A percentile compares a stretch with the other conserved stretches of the same genome.
Evolutionary conservation across 495 filamentous ascomycete species (phyloP).

Genomic region (Bryoglossum gracile): DNA sequence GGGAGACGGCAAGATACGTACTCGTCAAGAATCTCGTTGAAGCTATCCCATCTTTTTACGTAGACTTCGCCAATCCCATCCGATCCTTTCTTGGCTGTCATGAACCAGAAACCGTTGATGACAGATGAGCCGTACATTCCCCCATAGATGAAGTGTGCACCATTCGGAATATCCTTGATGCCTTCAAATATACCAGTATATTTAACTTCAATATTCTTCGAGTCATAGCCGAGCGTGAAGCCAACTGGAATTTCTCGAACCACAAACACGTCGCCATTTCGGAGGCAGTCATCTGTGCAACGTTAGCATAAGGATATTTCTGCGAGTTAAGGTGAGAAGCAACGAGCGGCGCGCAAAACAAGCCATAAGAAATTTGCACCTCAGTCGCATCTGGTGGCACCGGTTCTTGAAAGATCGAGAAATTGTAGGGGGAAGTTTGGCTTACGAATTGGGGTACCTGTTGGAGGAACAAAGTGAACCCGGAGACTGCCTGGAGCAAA

Average conservation of each 20-base stretch:
- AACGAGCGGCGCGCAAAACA: too few species aligned
- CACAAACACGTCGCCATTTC: slow-evolving; percentile 35
- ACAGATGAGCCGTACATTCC: slow-evolving; percentile 36
- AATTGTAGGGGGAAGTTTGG: slow-evolving; percentile 17
- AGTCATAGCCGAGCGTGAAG: slow-evolving; percentile 41
- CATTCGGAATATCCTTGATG: slow-evolving; percentile 51
- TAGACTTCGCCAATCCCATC: slow-evolving; percentile 33
- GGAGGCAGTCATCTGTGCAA: not conserved
- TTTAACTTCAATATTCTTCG: slow-evolving; percentile 31
- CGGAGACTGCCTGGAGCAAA: slow-evolving; percentile 32
- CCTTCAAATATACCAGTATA: slow-evolving; percentile 37
- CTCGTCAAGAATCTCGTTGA: slow-evolving; percentile 39
- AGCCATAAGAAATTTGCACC: too few species aligned
- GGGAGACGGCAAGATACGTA: not conserved
- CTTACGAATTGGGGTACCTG: not conserved
- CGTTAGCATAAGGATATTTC: not conserved
- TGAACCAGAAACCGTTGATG: slow-evolving; percentile 55
- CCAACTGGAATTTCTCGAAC: slow-evolving; percentile 34
- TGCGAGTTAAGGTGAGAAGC: too few species aligned
- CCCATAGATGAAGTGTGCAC: slow-evolving; percentile 52
- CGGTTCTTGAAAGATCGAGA: too few species aligned
- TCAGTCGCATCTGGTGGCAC: too few species aligned
- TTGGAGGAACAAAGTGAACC: slow-evolving; percentile 25
- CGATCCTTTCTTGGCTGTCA: slow-evolving; percentile 13
- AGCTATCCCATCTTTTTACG: slow-evolving; percentile 55